Base-by-base conservation (phyloP, 305 asterid species). In the Fraxinus dipetala region DNA sequence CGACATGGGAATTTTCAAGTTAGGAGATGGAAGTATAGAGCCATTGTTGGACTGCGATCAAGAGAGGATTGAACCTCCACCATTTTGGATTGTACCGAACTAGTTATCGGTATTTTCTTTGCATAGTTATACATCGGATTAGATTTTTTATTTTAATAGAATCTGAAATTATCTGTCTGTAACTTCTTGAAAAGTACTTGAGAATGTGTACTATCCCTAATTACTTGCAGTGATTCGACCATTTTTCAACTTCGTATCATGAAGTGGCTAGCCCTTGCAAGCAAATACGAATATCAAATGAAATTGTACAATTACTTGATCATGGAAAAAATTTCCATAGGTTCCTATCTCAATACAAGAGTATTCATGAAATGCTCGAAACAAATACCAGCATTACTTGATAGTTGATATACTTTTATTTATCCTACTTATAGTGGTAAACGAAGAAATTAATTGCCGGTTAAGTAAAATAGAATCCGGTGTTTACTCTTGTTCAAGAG, bases 1-100 rank as follows among this genome's bases (percentile, higher is more conserved):
- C 72, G 89, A 90, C 38, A 70, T 80, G 45, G 90, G 91, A 1
- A 32, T 87, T 7, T 88, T 56, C 51, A 34, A 9, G 10, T 11
- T 89, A 63, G 75, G 22, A 43, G 87, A 87, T 75, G 81, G 78
- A 0, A 78, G 26, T 2, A 45, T 83, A 30, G 22, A 65, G 4
- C n/a, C 77, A 0, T 0, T 85, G 26, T 1, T 87, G 59, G 83
- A 81, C 0, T 9, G 20, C 16, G 26, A 34, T 32, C 5, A 56
- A 6, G 76, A 81, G 1, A 83, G 26, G 22, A 80, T 83, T 10
- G 65, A 26, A 1, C 88, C 87, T 2, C 82, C 84, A 0, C 90
- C 90, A 1, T 34, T 83, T 40, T 84, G 89, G 88, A 73, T 86
- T 40, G 79, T 20, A 74, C 78, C 18, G n/a, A 65, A 11, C 8